Base-by-base conservation (phyloP, 2,329 filamentous ascomycete species). In the Exophiala xenobiotica region DNA sequence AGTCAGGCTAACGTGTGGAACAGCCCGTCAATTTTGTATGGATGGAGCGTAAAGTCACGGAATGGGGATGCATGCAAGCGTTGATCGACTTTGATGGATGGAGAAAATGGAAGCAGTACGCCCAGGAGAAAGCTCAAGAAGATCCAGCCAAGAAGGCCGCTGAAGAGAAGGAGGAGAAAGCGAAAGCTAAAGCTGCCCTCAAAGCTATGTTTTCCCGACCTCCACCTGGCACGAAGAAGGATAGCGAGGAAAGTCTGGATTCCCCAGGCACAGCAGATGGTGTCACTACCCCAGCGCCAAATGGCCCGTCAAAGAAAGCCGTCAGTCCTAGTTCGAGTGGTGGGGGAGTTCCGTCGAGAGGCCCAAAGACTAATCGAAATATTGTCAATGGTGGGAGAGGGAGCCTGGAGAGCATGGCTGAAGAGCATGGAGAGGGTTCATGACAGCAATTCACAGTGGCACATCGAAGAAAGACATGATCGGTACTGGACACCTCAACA, bases 11-110 rank as follows among this genome's bases (percentile, higher is more conserved):
- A 45, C 38, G 18, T 51, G 27, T 46, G 47, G 14, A 27, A 41
- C 11, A 56, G 89, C 93, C 93, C 16, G 92, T 99, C 61, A 95
- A 95, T 68, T 96, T 96, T 66, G 87, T 95, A 53, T 99, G 92
- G 91, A 81, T 99, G 20, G 90, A 96, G 69, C 84, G 92, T 51
- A 99, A 99, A 70, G 91, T 97, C 62, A 96, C 95, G 73, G 93
- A 99, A 77, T 99, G 93, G 93, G 93, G 93, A 50, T 97, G 93
- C 75, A 99, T 99, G 93, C 93, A 97, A 74, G 93, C 93, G 7
- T 79, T 99, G 19, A 97, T 99, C 65, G 93, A 99, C 74, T 97
- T 93, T 67, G 92, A 97, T 68, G 93, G 93, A 56, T 99, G 93
- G 93, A 83, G 91, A 49, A 90, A 90, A 70, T 99, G 93, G 93